A percentile compares a stretch with the other conserved stretches of the same genome.
phyloP scores from a whole-genome alignment of 2,329 filamentous ascomycete species.

The Mycosphaerella arachidis region DNA sequence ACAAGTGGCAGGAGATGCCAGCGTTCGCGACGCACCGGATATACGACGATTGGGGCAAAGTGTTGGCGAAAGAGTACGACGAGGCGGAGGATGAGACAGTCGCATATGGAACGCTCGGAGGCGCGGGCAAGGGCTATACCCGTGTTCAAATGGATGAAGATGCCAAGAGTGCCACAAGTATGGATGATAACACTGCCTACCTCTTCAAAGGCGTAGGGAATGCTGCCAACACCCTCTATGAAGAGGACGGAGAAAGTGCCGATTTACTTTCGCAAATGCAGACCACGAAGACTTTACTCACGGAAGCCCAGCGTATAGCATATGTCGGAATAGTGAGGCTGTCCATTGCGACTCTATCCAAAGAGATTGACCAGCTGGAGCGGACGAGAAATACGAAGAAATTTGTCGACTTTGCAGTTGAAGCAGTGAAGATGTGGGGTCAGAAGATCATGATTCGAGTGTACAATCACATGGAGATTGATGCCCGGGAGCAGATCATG shows the following conservation, averaged over 20 bases:
- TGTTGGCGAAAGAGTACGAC: slow-evolving; percentile 75
- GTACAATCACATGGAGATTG: slow-evolving; percentile 96
- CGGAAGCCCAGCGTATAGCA: slow-evolving; percentile 90
- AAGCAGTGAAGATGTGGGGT: slow-evolving; percentile 89
- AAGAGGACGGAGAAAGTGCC: slow-evolving; percentile 65
- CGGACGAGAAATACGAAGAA: slow-evolving; percentile 67
- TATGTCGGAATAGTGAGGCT: slow-evolving; percentile 89
- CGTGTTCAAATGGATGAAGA: slow-evolving; percentile 94
- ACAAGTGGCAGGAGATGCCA: slow-evolving; percentile 88
- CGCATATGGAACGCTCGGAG: slow-evolving; percentile 73
- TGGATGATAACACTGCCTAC: slow-evolving; percentile 97
- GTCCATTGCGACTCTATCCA: slow-evolving; percentile 72
- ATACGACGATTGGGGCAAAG: slow-evolving; percentile 86
- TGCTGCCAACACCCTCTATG: slow-evolving; percentile 53
- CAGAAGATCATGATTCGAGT: slow-evolving; percentile 97
- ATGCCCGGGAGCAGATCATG: slow-evolving; percentile 88
- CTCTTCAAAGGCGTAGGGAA: slow-evolving; percentile 70
- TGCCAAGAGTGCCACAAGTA: slow-evolving; percentile 84
- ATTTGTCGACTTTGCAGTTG: slow-evolving; percentile 61
- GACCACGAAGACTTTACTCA: slow-evolving; percentile 90
- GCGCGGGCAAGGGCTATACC: slow-evolving; percentile 92
- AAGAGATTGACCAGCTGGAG: slow-evolving; percentile 60
- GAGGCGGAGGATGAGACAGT: slow-evolving; percentile 65
- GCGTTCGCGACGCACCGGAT: slow-evolving; percentile 88
- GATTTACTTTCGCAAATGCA: slow-evolving; percentile 88